A percentile compares a stretch with the other conserved stretches of the same genome.
phyloP scores from a whole-genome alignment of 2,329 filamentous ascomycete genomes.

The Penicillium expansum region DNA sequence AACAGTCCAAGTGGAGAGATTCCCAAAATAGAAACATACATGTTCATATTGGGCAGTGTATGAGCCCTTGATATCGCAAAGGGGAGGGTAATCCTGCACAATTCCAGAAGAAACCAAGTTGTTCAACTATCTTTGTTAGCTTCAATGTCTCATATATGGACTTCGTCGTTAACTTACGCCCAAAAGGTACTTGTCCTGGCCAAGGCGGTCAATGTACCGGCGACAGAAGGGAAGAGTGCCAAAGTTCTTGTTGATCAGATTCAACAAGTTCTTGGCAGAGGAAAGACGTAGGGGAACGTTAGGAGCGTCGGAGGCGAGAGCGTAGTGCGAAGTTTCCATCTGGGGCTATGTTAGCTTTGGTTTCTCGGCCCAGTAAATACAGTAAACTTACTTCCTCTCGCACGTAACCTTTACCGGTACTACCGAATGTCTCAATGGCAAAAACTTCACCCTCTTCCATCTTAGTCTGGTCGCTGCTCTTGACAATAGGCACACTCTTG shows the following conservation, averaged over 20 bases:
- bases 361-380: conserved; percentile 5
- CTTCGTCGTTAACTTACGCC: conserved; percentile 59
- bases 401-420: conserved; percentile 85
- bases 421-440: conserved; percentile 94
- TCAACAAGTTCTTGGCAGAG: conserved; percentile 81
- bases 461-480: conserved; percentile 81
- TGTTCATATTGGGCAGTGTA: conserved; percentile 95
- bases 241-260: conserved; percentile 93
- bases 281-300: conserved; percentile 73
- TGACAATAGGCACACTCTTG: conserved; percentile 92
- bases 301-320: conserved; percentile 67
- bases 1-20: conserved; percentile 6
- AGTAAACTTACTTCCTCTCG: conserved; percentile 69
- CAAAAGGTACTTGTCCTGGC: conserved; percentile 89
- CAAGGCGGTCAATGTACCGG: conserved; percentile 86
- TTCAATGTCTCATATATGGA: neutral
- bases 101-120: conserved; percentile 78
- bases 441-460: conserved; percentile 98
- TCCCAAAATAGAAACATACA: conserved; percentile 55
- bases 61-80: conserved; percentile 88
- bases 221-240: conserved; percentile 88
- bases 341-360: conserved; percentile 28
- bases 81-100: conserved; percentile 84
- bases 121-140: conserved; percentile 63
- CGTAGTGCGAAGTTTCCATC: conserved; percentile 86